phyloP scores from a whole-genome alignment of 179 eudicot species.

The Drosera spatulata region DNA sequence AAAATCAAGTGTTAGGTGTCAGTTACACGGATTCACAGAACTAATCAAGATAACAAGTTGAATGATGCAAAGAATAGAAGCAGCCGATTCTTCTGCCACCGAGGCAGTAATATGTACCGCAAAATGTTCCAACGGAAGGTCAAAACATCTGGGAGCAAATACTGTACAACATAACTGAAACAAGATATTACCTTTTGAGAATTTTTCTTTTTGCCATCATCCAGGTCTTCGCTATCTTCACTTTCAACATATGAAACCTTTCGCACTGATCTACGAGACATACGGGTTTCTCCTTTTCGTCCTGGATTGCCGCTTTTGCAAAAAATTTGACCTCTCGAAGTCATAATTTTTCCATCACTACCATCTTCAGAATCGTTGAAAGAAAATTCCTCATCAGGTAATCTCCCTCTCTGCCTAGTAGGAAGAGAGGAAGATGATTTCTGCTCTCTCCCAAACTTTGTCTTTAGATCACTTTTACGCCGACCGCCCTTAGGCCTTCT shows the following conservation, averaged over 20 bases:
- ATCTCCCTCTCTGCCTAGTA: slow-evolving; percentile 43
- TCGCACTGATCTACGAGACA: slow-evolving; percentile 73
- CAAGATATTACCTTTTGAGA: slow-evolving; percentile 55
- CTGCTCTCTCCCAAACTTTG: slow-evolving; percentile 37
- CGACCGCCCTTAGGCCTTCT: slow-evolving; percentile 50
- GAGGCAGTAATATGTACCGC: too few species aligned
- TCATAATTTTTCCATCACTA: slow-evolving; percentile 53
- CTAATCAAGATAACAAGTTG: too few species aligned
- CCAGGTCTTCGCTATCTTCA: slow-evolving; percentile 90
- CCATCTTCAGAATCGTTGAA: slow-evolving; percentile 69
- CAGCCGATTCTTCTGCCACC: too few species aligned
- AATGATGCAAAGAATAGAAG: too few species aligned
- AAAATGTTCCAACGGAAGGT: too few species aligned
- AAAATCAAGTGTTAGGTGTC: too few species aligned
- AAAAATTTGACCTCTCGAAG: slow-evolving; percentile 34
- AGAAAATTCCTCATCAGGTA: slow-evolving; percentile 63
- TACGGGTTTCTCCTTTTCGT: slow-evolving; percentile 57
- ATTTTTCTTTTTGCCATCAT: slow-evolving; percentile 64
- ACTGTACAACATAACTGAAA: not conserved
- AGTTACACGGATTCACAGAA: too few species aligned
- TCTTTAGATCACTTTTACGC: slow-evolving; percentile 40
- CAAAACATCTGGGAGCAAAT: too few species aligned
- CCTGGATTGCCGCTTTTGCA: slow-evolving; percentile 35
- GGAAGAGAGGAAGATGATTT: slow-evolving; percentile 28
- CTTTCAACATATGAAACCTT: slow-evolving; percentile 97